phyloP scores from a whole-genome alignment of 306 rosid species.

The Cajanus cajan region DNA sequence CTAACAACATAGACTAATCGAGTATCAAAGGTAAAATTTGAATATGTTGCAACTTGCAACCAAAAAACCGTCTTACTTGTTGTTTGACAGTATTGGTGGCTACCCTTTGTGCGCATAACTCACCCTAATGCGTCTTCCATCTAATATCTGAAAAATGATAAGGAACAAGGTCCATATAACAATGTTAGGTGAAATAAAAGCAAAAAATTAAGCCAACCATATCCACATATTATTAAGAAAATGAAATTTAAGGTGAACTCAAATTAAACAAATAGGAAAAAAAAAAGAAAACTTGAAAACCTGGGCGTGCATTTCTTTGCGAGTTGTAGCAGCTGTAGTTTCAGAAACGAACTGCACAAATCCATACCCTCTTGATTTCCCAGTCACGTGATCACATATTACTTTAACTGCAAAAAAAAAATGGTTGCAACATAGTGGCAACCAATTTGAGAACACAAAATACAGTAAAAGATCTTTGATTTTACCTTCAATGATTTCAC shows the following conservation, averaged over 20 bases:
- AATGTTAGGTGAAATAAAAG: background rate
- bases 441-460: background rate
- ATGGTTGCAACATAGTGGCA: background rate
- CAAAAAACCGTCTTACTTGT: background rate
- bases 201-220: background rate
- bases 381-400: slow-evolving; percentile 60
- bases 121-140: slow-evolving; percentile 61
- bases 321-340: slow-evolving; percentile 48
- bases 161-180: background rate
- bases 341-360: slow-evolving; percentile 59
- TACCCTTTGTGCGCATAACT: slow-evolving; percentile 41
- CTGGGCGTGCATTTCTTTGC: slow-evolving; percentile 55
- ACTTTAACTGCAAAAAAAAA: slow-evolving; percentile 48
- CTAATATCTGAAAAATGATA: slow-evolving; percentile 43
- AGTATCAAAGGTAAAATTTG: background rate
- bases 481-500: slow-evolving; percentile 67
- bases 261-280: background rate
- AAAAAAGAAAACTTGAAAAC: slow-evolving; percentile 16
- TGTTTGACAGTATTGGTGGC: background rate
- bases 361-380: slow-evolving; percentile 67
- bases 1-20: background rate
- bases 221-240: background rate
- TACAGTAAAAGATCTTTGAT: background rate
- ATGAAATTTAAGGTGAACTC: background rate
- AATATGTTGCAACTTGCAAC: background rate